Conservation (phyloP, 352 stramenopile genomes). For the Thraustochytrium sp. region DNA sequence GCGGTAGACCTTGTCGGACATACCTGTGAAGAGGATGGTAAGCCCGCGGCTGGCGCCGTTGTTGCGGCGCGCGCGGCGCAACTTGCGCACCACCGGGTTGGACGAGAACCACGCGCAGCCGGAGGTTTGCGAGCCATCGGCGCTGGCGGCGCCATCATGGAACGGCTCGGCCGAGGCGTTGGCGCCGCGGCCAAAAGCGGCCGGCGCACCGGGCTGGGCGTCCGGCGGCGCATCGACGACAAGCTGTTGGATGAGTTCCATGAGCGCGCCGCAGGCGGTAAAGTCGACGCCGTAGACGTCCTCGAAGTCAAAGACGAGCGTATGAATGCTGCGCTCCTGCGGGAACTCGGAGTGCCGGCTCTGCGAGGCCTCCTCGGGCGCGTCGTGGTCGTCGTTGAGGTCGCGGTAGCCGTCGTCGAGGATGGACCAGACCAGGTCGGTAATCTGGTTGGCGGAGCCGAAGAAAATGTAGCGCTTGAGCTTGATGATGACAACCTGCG, state of each 20-base stretch:
- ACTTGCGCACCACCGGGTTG: neutral
- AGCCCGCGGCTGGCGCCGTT: neutral
- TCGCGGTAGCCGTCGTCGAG: neutral
- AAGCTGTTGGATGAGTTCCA: slow-evolving; percentile 15
- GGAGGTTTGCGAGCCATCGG: neutral
- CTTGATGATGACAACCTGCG: slow-evolving; percentile 45
- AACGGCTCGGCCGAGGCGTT: neutral
- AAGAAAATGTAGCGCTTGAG: slow-evolving; percentile 46
- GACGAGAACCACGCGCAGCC: too few species aligned
- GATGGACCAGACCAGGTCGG: slow-evolving; percentile 32
- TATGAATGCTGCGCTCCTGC: neutral
- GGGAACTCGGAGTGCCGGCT: neutral
- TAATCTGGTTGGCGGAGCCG: slow-evolving; percentile 37
- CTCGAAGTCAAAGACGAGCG: slow-evolving; percentile 40
- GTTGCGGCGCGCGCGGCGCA: neutral
- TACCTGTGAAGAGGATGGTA: slow-evolving; percentile 33
- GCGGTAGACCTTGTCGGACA: slow-evolving; percentile 41
- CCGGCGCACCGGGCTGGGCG: neutral
- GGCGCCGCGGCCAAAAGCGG: too few species aligned
- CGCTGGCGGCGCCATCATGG: neutral
- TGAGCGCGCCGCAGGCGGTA: slow-evolving; percentile 21
- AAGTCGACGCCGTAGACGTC: slow-evolving; percentile 43
- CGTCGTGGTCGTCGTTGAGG: neutral
- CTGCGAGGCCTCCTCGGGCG: neutral
- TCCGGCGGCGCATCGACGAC: neutral